Base-by-base conservation (phyloP, 192 early-diverging fungal species). In the Podila horticola region DNA sequence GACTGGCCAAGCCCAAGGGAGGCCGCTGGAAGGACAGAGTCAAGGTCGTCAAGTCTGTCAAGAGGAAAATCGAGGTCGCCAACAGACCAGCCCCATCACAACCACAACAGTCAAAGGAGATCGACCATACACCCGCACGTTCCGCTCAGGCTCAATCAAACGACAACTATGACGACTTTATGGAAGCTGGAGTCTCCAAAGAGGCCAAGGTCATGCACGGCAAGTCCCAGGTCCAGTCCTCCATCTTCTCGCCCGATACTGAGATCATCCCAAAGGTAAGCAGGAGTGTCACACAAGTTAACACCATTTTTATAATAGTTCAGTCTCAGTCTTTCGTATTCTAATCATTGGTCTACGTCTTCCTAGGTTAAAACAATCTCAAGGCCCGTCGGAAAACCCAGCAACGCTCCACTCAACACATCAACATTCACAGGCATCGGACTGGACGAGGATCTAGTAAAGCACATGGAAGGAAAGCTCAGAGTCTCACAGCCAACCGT, bases 161-260 rank as follows among this genome's bases (percentile, higher is more conserved):
- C 26, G 63, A 73, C 34, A 67, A 64, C 17, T 61, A 55, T 58
- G 71, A 73, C 9, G 45, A 84, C 57, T 57, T 68, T 24, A 58
- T 50, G 28, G 15, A 66, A 3, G 67, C 52, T 2, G 51, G 67
- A 17, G 67, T 65, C 19, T 62, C 71, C 17, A 72, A 76, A 22
- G 73, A 74, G 26, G 66, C 51, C 51, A 83, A 86, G 28, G 60
- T 84, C 33, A 72, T 82, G 63, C 88, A 89, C 57, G 84, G 84
- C 26, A 92, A 90, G 71, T 82, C 86, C 51, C 91, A 94, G 65
- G 87, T 94, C 29, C 84, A 93, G 13, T 95, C 96, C 20, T 96
- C 95, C 63, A 88, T 96, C 62, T 96, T 95, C 68, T 90, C 92
- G 11, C 90, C 88, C 62, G 93, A 95, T 81, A 91, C 92, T 13